Percentiles rank a stretch among this genome's conserved stretches.
Evolutionary conservation across 495 filamentous ascomycete species (phyloP).

Genomic region (Endocarpon pusillum): DNA sequence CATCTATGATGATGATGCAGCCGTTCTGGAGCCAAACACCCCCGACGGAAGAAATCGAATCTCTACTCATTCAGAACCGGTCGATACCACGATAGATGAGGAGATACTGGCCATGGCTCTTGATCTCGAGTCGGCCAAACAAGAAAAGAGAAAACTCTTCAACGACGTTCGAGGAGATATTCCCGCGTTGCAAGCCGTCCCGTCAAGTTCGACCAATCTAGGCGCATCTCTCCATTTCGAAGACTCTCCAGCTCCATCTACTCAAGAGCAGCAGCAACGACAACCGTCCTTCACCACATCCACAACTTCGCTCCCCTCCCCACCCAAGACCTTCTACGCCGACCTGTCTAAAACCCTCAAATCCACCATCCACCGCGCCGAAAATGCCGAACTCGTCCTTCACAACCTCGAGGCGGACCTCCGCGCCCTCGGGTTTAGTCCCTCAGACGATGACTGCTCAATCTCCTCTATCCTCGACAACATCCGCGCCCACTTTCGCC

Average conservation of each 20-base stretch:
- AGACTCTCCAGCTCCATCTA: neutral
- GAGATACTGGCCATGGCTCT: conserved; percentile 13
- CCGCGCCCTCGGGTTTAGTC: conserved; percentile 36
- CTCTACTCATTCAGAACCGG: conserved; percentile 9
- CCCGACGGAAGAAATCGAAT: conserved; percentile 9
- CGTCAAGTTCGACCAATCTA: neutral
- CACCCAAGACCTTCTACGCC: conserved; percentile 23
- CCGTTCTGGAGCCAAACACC: conserved; percentile 20
- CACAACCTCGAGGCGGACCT: conserved; percentile 26
- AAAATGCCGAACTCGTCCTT: conserved; percentile 21
- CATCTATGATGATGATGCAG: conserved; percentile 16
- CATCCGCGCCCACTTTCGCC: conserved; percentile 37
- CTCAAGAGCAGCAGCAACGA: conserved; percentile 13
- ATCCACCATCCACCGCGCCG: conserved; percentile 19
- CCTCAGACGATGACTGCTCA: conserved; percentile 21
- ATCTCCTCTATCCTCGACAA: conserved; percentile 36
- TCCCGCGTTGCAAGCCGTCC: too few relatives aligned
- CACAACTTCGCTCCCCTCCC: conserved; percentile 12
- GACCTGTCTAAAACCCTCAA: conserved; percentile 18
- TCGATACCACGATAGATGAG: conserved; percentile 7
- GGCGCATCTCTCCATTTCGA: neutral
- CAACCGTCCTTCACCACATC: conserved; percentile 9
- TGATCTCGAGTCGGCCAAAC: conserved; percentile 22
- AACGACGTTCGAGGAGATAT: conserved; percentile 12
- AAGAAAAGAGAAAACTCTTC: conserved; percentile 24